Conservation (phyloP, 371 early-diverging fungal species). For the Capillidium rhysosporum region DNA sequence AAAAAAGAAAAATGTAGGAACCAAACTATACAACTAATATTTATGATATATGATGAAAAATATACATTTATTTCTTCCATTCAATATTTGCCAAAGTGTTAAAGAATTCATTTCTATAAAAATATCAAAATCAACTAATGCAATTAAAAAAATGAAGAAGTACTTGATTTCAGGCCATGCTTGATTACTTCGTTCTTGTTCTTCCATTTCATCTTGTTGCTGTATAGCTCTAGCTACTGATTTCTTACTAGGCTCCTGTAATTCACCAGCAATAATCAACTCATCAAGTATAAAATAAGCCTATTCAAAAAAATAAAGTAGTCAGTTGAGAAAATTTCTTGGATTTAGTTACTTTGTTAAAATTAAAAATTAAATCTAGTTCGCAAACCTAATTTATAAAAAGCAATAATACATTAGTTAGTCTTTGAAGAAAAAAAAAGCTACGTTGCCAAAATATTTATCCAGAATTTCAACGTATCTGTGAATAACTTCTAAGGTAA, state of each 20-base stretch:
- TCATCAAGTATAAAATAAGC: slow-evolving; percentile 28
- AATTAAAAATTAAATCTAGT: slow-evolving; percentile 73
- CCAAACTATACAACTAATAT: too few relatives aligned
- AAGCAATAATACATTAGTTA: background rate
- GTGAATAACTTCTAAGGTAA: slow-evolving; percentile 86
- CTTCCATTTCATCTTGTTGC: slow-evolving; percentile 56
- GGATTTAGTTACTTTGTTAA: slow-evolving; percentile 38
- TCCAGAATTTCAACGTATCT: slow-evolving; percentile 94
- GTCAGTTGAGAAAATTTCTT: background rate
- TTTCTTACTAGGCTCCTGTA: slow-evolving; percentile 67
- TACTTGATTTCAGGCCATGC: slow-evolving; percentile 5
- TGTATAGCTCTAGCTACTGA: slow-evolving; percentile 48
- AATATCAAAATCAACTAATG: background rate
- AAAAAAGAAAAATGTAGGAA: too few relatives aligned
- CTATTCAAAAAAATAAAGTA: background rate
- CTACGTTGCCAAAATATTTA: slow-evolving; percentile 89
- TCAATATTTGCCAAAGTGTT: too few relatives aligned
- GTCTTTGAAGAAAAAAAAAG: background rate
- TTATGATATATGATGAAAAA: too few relatives aligned
- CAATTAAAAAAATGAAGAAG: background rate
- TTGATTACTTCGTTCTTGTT: slow-evolving; percentile 20
- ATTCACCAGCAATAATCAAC: slow-evolving; percentile 59
- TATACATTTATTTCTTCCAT: too few relatives aligned
- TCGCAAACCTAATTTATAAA: slow-evolving; percentile 49
- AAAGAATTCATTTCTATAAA: background rate